These are phyloP conservation scores for Knoxia roxburghii DNA, from an alignment of 257 asterid species.

Conservation along the genomic window DNA sequence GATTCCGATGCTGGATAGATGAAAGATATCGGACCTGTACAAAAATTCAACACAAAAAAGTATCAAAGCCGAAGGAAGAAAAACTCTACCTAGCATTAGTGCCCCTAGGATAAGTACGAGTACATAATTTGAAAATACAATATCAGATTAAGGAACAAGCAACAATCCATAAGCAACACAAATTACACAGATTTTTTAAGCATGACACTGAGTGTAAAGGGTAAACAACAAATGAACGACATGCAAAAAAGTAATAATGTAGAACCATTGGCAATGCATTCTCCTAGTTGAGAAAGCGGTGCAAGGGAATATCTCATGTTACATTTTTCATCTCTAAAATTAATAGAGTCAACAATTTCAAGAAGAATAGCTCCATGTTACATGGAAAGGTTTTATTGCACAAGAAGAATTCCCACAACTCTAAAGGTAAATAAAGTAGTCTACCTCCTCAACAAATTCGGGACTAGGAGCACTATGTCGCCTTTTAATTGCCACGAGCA, in stretches of 20 bases:
- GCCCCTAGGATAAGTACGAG: too few species aligned
- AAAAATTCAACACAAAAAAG: slow-evolving; percentile 27
- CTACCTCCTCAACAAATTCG: slow-evolving; percentile 75
- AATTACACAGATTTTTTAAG: too few species aligned
- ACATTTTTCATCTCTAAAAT: too few species aligned
- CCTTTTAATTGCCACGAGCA: slow-evolving; percentile 77
- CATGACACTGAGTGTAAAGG: neutral
- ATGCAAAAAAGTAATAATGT: too few species aligned
- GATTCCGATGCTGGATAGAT: slow-evolving; percentile 78
- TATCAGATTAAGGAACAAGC: neutral
- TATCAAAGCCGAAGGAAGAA: slow-evolving; percentile 15
- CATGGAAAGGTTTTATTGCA: too few species aligned
- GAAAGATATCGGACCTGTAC: slow-evolving; percentile 85
- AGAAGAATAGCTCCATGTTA: too few species aligned
- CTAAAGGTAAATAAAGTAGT: neutral
- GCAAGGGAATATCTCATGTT: too few species aligned
- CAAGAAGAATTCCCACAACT: neutral
- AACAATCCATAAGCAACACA: neutral
- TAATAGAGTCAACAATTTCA: too few species aligned
- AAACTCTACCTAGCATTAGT: neutral
- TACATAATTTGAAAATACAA: slow-evolving; percentile 10
- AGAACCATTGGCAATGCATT: too few species aligned
- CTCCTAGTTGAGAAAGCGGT: too few species aligned
- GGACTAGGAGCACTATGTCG: slow-evolving; percentile 57
- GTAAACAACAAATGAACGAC: neutral